Evolutionary conservation across 2,329 filamentous ascomycete genomes (phyloP), one percentile per base, ranked within the genome.

Genomic region (Ophiobolus disseminans): DNA sequence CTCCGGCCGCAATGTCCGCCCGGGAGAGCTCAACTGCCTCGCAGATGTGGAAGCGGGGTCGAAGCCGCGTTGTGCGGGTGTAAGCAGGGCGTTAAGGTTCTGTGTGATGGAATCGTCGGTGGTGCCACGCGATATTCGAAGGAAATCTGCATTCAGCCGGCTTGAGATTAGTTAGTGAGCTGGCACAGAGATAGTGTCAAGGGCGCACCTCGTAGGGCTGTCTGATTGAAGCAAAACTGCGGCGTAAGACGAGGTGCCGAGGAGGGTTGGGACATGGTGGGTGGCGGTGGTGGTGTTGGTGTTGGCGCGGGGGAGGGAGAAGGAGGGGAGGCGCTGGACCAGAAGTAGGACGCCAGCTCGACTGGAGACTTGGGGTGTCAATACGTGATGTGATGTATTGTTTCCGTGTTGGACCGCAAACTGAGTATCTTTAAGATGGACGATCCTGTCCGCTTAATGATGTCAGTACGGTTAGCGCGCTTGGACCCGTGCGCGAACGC

Each of bases 91-190:
- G 77, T 97, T 97, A 53, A 99, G 84, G 65, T 95, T 93, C 68
- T 96, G 92, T 1, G 86, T 86, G 67, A 99, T 97, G 35, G 89
- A 91, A 75, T 99, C 94, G 75, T 99, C 94, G 66, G 97, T 87
- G 38, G 89, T 85, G 42, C 85, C 81, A 56, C 94, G 86, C 8
- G 93, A 97, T 58, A 94, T 75, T 30, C 91, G 89, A 17, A 99
- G 82, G 72, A 99, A 99, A 72, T 96, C 94, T 96, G 66, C n/a
- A n/a, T n/a, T 57, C 48, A 58, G 16, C 45, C 35, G 40, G 50
- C 57, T 60, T 57, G 40, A 53, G 51, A 66, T 72, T 69, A 72
- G 65, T 72, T 69, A 70, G 68, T 71, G 63, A 47, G 49, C 45
- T 55, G 54, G 47, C 39, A 52, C 25, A 21, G 28, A 47, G 26